Conservation (phyloP, 2,329 filamentous ascomycete genomes). For the Cytospora chrysosperma region DNA sequence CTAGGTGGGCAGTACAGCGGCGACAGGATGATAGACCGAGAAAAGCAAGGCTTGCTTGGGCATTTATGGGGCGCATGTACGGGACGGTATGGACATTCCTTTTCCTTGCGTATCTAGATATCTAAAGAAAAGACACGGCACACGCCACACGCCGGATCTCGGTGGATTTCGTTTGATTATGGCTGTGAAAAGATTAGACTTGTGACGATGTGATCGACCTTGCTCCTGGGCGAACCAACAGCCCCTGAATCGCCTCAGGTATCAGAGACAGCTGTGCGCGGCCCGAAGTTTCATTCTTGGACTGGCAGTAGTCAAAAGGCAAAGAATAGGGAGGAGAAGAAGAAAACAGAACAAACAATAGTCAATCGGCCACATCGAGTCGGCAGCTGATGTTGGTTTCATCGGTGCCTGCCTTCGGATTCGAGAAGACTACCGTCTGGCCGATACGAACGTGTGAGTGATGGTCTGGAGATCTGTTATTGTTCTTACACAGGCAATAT, state of each 20-base stretch:
- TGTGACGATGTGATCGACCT: background rate
- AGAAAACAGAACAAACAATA: background rate
- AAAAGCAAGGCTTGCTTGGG: background rate
- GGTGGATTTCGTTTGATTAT: background rate
- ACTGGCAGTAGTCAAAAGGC: background rate
- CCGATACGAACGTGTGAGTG: background rate
- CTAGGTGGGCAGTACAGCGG: background rate
- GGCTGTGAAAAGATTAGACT: background rate
- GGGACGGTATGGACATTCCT: background rate
- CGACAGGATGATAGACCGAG: background rate
- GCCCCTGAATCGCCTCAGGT: background rate
- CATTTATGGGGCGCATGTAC: background rate
- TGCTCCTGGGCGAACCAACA: background rate
- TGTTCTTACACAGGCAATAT: background rate
- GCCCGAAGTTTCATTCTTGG: background rate
- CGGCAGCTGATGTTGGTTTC: background rate
- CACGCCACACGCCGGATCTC: background rate
- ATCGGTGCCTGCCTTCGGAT: background rate
- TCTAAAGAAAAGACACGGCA: background rate
- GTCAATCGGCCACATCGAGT: background rate
- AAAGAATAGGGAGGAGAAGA: background rate
- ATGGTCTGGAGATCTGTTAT: background rate
- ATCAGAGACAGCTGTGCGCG: background rate
- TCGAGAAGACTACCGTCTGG: background rate
- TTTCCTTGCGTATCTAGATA: background rate